These are phyloP conservation scores for Pseudocercospora ulei DNA, from an alignment of 2,329 filamentous ascomycete genomes.

Conservation along the genomic window DNA sequence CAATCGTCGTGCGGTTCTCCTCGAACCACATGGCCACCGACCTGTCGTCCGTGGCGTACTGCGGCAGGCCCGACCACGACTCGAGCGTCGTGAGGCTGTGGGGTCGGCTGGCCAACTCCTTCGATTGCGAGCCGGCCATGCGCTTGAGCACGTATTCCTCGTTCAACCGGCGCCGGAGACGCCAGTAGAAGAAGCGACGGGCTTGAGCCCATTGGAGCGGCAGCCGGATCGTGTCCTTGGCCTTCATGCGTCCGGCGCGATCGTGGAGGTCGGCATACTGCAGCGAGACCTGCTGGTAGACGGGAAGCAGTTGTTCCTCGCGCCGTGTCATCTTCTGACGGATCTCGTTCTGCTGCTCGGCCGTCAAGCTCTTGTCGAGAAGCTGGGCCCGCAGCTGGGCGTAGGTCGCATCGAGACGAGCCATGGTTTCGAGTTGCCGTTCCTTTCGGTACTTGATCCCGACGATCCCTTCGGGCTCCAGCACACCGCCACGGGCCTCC, in stretches of 20 bases:
- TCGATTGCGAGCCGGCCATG: constrained; percentile 50
- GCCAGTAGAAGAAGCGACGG: constrained; percentile 99
- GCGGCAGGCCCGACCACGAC: constrained; percentile 69
- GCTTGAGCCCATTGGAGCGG: constrained; percentile 77
- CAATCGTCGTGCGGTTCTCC: constrained; percentile 74
- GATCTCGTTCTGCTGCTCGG: constrained; percentile 66
- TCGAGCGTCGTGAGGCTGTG: constrained; percentile 62
- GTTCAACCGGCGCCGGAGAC: constrained; percentile 87
- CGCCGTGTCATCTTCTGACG: constrained; percentile 76
- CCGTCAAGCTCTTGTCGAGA: constrained; percentile 54
- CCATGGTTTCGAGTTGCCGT: constrained; percentile 95
- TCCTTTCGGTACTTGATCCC: constrained; percentile 98
- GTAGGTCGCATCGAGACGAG: constrained; percentile 77
- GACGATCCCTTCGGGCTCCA: constrained; percentile 95
- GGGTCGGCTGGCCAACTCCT: constrained; percentile 36
- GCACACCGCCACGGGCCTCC: constrained; percentile 87
- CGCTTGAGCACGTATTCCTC: constrained; percentile 95
- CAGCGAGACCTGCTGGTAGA: constrained; percentile 89
- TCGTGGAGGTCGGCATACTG: constrained; percentile 98
- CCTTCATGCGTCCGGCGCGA: constrained; percentile 92
- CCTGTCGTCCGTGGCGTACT: constrained; percentile 70
- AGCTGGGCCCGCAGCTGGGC: constrained; percentile 72
- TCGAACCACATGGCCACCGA: constrained; percentile 93
- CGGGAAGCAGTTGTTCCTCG: constrained; percentile 79
- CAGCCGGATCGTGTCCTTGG: constrained; percentile 86